Evolutionary conservation across 768 basidiomycete species (phyloP).

Genomic region (Hypholoma fasciculare): DNA sequence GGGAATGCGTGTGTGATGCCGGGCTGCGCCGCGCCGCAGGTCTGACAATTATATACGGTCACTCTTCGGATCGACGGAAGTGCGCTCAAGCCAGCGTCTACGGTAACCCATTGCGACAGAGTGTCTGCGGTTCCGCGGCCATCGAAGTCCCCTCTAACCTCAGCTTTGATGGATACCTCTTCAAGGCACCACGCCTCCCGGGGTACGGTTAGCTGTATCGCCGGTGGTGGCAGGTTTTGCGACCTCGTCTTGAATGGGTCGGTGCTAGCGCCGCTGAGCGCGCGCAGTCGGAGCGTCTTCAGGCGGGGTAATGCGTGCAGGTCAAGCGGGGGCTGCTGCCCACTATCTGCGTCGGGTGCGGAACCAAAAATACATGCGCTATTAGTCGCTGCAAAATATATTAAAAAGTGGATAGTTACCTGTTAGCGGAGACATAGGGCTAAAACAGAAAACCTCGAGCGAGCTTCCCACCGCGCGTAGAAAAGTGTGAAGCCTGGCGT

Average conservation of each 20-base stretch:
- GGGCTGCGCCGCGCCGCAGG: background rate
- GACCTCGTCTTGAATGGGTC: background rate
- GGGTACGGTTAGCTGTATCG: background rate
- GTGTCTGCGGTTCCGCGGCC: background rate
- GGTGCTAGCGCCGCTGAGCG: background rate
- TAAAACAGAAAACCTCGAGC: conserved; percentile 2
- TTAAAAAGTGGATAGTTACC: background rate
- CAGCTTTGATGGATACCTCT: conserved; percentile 3
- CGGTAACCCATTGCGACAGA: background rate
- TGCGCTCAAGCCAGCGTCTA: background rate
- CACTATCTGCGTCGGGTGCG: background rate
- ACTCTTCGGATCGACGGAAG: background rate
- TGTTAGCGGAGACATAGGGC: background rate
- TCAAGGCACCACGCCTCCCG: background rate
- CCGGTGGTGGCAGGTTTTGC: background rate
- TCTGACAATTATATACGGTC: background rate
- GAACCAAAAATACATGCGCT: background rate
- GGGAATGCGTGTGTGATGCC: background rate
- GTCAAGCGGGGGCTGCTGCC: background rate
- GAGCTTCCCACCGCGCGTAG: background rate
- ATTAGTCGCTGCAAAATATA: background rate
- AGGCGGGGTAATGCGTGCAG: background rate
- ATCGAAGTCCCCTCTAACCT: background rate
- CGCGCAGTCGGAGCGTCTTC: background rate
- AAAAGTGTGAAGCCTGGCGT: background rate